These are phyloP conservation scores for Candida krabiensis DNA, from an alignment of 805 yeast species.

Conservation along the genomic window DNA sequence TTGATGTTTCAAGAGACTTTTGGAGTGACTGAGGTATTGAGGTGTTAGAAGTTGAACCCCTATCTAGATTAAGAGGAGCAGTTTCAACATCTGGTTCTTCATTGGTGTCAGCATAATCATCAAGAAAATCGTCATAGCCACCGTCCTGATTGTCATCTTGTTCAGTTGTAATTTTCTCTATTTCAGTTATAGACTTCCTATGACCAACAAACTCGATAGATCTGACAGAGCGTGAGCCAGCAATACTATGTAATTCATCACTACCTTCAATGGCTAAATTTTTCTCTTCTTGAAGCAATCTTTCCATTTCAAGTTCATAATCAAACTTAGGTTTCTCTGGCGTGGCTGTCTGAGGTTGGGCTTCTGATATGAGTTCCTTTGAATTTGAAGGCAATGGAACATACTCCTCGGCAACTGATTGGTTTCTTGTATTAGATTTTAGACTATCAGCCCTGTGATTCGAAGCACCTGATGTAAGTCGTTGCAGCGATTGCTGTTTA, in stretches of 20 bases:
- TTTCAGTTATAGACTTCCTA: conserved; percentile 27
- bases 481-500: background rate
- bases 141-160: conserved; percentile 24
- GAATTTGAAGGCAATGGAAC: no score
- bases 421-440: background rate
- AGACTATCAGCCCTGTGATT: background rate
- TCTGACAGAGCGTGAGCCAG: conserved; percentile 16
- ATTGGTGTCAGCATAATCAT: conserved; percentile 27
- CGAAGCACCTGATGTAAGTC: background rate
- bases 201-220: conserved; percentile 36
- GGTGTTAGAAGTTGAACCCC: background rate
- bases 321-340: background rate
- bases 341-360: background rate
- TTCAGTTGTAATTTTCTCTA: conserved; percentile 18
- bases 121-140: conserved; percentile 28
- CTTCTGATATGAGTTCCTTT: background rate
- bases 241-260: no score
- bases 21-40: no score
- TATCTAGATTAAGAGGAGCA: conserved; percentile 23
- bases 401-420: no score
- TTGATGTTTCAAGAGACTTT: no score
- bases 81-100: conserved; percentile 21
- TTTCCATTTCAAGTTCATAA: conserved; percentile 9
- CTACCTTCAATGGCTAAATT: background rate
- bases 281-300: conserved; percentile 3